A percentile compares a stretch with the other conserved stretches of the same genome.
These are phyloP conservation scores for Mycena albidolilacea DNA, from an alignment of 768 basidiomycete species.

Conservation along the genomic window DNA sequence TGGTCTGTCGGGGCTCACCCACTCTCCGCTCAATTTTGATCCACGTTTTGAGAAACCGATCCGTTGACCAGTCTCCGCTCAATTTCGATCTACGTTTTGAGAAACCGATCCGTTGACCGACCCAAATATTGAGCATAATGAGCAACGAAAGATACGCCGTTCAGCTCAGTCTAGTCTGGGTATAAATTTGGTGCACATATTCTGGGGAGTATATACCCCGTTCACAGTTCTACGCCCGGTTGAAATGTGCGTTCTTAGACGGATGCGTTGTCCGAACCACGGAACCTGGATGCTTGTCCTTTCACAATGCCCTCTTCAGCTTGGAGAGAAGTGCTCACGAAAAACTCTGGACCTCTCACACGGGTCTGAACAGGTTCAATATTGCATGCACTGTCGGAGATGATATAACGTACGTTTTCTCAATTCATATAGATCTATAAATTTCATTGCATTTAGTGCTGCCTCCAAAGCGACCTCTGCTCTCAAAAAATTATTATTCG, in stretches of 20 bases:
- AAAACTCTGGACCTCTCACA: not conserved
- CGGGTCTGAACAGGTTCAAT: not conserved
- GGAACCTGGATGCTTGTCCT: slow-evolving; percentile 1
- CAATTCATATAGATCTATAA: not conserved
- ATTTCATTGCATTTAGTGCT: not conserved
- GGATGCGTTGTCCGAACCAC: slow-evolving; percentile 20
- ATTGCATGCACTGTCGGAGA: slow-evolving; percentile 1
- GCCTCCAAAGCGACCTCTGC: not conserved
- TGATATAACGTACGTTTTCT: not conserved
- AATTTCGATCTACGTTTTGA: not conserved
- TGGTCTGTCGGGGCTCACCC: not conserved
- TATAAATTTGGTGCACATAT: slow-evolving; percentile 13
- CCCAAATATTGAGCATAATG: not conserved
- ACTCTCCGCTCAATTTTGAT: slow-evolving; percentile 21
- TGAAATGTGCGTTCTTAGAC: slow-evolving; percentile 23
- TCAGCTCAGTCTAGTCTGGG: not conserved
- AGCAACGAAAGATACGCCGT: not conserved
- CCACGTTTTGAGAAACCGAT: not conserved
- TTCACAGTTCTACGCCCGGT: not conserved
- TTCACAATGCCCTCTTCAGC: not conserved
- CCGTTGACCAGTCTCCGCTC: slow-evolving; percentile 3
- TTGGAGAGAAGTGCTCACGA: not conserved
- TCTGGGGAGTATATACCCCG: not conserved
- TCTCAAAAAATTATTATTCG: not conserved
- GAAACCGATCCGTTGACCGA: slow-evolving; percentile 15